Conservation (phyloP, 176 grass and related monocot genomes). For the Oryza rufipogon region DNA sequence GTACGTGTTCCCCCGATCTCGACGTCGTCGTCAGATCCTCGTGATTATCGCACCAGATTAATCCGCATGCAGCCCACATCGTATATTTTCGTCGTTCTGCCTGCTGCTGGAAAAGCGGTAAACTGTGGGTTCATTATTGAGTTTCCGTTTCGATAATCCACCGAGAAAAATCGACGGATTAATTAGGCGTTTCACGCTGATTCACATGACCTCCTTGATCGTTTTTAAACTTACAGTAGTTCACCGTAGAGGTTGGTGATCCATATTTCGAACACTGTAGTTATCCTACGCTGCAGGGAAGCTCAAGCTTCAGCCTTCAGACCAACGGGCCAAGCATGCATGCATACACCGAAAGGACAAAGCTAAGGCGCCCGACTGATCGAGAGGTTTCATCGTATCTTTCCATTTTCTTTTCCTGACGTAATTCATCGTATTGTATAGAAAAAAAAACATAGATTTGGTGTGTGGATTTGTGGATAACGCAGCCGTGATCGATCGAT, state of each 20-base stretch:
- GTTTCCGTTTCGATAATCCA: neutral
- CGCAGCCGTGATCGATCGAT: neutral
- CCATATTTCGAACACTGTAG: neutral
- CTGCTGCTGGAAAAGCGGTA: neutral
- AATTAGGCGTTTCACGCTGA: neutral
- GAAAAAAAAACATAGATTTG: neutral
- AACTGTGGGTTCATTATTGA: neutral
- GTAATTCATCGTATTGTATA: neutral
- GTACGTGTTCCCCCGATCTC: neutral
- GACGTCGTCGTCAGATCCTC: too few species aligned
- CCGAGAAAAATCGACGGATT: neutral
- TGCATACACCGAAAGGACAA: neutral
- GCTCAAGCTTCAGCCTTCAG: neutral
- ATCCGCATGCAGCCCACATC: neutral
- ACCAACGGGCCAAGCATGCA: neutral
- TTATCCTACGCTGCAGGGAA: slow-evolving; percentile 4
- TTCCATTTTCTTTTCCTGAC: neutral
- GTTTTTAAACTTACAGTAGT: neutral
- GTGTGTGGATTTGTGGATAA: slow-evolving; percentile 16
- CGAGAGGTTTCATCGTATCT: neutral
- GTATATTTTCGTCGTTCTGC: neutral
- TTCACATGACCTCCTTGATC: neutral
- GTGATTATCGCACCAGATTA: neutral
- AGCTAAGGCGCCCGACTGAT: neutral
- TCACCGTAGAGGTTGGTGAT: neutral